Conservation (phyloP, 2,329 filamentous ascomycete species). For the Epichloe coenophiala region DNA sequence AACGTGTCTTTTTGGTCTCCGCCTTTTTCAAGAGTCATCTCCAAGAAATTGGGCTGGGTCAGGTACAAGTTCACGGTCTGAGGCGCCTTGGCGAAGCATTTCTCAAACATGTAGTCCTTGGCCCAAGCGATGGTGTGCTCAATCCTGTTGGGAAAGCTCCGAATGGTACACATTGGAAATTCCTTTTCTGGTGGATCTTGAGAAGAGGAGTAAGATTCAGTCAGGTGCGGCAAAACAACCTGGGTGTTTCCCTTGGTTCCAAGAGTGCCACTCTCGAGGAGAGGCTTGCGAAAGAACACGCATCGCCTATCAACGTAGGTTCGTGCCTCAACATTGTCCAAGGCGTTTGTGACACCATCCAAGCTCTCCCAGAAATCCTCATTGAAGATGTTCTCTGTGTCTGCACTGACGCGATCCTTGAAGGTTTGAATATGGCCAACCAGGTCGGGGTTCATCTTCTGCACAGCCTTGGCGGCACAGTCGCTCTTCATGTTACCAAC, state of each 20-base stretch:
- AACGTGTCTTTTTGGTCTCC: constrained; percentile 91
- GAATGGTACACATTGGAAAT: constrained; percentile 96
- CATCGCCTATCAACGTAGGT: constrained; percentile 94
- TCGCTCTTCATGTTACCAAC: constrained; percentile 97
- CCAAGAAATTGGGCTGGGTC: constrained; percentile 80
- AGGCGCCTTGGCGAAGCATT: constrained; percentile 82
- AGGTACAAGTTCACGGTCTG: constrained; percentile 92
- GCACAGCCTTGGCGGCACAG: constrained; percentile 76
- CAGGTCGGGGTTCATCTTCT: constrained; percentile 90
- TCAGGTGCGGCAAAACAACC: constrained; percentile 79
- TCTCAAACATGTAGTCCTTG: constrained; percentile 81
- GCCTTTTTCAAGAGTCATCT: constrained; percentile 75
- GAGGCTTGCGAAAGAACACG: constrained; percentile 94
- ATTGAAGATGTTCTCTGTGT: constrained; percentile 90
- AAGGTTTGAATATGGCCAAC: constrained; percentile 72
- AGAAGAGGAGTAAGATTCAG: constrained; percentile 89
- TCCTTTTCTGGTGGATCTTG: constrained; percentile 97
- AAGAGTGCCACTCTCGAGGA: constrained; percentile 94
- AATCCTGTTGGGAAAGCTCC: constrained; percentile 95
- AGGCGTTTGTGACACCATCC: constrained; percentile 88
- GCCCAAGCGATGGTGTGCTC: constrained; percentile 99
- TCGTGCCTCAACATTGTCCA: constrained; percentile 94
- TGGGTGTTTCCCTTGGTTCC: constrained; percentile 98
- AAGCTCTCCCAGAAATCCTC: constrained; percentile 80
- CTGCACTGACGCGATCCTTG: constrained; percentile 78